Evolutionary conservation across 306 rosid species (phyloP).

Genomic region (Quercus variabilis): DNA sequence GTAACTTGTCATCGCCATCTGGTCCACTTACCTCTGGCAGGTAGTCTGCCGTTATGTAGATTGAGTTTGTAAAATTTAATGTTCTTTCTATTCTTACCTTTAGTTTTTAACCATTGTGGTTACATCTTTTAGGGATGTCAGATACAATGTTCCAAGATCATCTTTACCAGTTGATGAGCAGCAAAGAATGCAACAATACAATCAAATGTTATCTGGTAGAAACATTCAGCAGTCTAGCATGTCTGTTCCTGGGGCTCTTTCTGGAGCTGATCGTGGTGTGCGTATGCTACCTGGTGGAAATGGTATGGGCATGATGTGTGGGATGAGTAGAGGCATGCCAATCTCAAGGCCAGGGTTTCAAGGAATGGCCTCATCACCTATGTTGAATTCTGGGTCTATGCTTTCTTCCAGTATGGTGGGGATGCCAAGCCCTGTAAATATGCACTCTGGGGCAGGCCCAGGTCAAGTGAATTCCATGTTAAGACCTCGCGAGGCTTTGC

Average conservation of each 20-base stretch:
- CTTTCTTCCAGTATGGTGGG: slow-evolving; percentile 79
- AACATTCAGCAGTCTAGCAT: slow-evolving; percentile 68
- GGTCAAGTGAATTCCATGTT: slow-evolving; percentile 77
- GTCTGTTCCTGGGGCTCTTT: slow-evolving; percentile 59
- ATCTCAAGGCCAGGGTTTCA: slow-evolving; percentile 82
- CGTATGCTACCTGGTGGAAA: slow-evolving; percentile 79
- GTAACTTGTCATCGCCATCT: slow-evolving; percentile 60
- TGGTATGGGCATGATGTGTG: slow-evolving; percentile 81
- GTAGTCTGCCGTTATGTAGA: slow-evolving; percentile 37
- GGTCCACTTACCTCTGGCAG: slow-evolving; percentile 56
- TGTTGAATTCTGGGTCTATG: slow-evolving; percentile 73
- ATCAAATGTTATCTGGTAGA: slow-evolving; percentile 70
- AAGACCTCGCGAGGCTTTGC: slow-evolving; percentile 76
- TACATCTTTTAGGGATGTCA: slow-evolving; percentile 55
- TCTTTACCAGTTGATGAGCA: slow-evolving; percentile 88
- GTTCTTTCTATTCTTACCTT: background rate
- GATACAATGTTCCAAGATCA: slow-evolving; percentile 66
- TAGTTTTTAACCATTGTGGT: background rate
- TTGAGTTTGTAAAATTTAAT: slow-evolving; percentile 1
- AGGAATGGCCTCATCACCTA: slow-evolving; percentile 70
- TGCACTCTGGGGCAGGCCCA: slow-evolving; percentile 79
- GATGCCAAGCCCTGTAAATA: slow-evolving; percentile 70
- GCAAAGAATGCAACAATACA: slow-evolving; percentile 82
- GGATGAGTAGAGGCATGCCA: slow-evolving; percentile 72
- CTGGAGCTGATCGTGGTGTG: slow-evolving; percentile 88